Conservation (phyloP, 371 early-diverging fungal genomes). For the Haplosporangium sp. region DNA sequence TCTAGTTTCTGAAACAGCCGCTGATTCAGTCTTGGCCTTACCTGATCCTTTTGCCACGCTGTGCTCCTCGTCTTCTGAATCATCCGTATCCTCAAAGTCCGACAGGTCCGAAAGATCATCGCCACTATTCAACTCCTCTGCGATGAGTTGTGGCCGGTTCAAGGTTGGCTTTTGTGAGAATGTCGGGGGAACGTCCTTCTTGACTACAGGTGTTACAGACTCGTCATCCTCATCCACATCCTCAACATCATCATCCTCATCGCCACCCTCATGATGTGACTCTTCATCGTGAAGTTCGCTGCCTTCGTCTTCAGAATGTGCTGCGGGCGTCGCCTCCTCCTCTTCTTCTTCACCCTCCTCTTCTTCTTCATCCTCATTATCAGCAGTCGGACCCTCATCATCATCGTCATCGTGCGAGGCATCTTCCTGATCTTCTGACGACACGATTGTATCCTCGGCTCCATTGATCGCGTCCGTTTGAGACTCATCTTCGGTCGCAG, state of each 20-base stretch:
- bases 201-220: constrained; percentile 6
- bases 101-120: constrained; percentile 52
- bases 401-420: constrained; percentile 13
- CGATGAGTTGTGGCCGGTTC: constrained; percentile 41
- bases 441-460: not conserved
- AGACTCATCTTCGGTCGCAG: constrained; percentile 8
- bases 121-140: constrained; percentile 52
- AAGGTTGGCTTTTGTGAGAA: constrained; percentile 42
- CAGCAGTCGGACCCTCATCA: constrained; percentile 11
- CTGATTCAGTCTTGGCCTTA: constrained; percentile 25
- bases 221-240: constrained; percentile 24
- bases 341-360: constrained; percentile 35
- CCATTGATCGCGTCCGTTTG: not conserved
- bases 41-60: not conserved
- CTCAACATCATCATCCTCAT: constrained; percentile 28
- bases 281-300: constrained; percentile 25
- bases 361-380: constrained; percentile 24
- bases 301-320: constrained; percentile 35
- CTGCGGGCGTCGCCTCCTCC: constrained; percentile 23
- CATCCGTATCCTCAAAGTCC: constrained; percentile 50
- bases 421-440: constrained; percentile 27
- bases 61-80: constrained; percentile 40
- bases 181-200: constrained; percentile 14
- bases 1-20: not conserved
- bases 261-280: constrained; percentile 33